A percentile compares a stretch with the other conserved stretches of the same genome.
Conservation (phyloP, 768 basidiomycete genomes). For the Wakefieldia striispora region DNA sequence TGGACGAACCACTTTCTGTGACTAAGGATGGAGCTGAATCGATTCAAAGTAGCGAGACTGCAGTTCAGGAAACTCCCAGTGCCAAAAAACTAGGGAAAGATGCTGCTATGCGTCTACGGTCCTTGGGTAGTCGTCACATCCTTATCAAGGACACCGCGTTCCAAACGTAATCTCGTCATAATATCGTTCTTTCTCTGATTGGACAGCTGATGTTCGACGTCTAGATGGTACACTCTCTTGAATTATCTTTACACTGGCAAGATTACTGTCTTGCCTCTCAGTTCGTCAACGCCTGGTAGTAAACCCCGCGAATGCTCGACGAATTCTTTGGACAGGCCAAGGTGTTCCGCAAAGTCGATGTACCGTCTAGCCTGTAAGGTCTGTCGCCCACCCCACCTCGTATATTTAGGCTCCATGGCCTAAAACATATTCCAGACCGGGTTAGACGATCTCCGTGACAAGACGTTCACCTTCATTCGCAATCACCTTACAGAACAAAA, state of each 20-base stretch:
- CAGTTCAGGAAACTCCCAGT: neutral
- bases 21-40: conserved; percentile 1
- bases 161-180: conserved; percentile 17
- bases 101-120: conserved; percentile 6
- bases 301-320: conserved; percentile 1
- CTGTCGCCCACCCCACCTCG: neutral
- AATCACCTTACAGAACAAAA: conserved; percentile 19
- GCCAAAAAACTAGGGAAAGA: neutral
- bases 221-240: conserved; percentile 39
- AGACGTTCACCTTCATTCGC: conserved; percentile 16
- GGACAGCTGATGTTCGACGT: neutral
- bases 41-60: conserved; percentile 3
- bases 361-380: conserved; percentile 43
- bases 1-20: neutral
- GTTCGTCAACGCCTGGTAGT: conserved; percentile 5
- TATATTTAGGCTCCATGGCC: neutral
- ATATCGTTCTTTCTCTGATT: too few relatives aligned
- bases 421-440: conserved; percentile 7
- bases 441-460: conserved; percentile 16
- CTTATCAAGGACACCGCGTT: conserved; percentile 30
- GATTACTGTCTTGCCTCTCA: conserved; percentile 32
- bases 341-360: conserved; percentile 45
- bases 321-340: conserved; percentile 6
- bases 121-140: conserved; percentile 22
- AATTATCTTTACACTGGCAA: conserved; percentile 40